Evolutionary conservation across 2,329 filamentous ascomycete genomes (phyloP).

Genomic region (Sclerotinia sclerotiorum): DNA sequence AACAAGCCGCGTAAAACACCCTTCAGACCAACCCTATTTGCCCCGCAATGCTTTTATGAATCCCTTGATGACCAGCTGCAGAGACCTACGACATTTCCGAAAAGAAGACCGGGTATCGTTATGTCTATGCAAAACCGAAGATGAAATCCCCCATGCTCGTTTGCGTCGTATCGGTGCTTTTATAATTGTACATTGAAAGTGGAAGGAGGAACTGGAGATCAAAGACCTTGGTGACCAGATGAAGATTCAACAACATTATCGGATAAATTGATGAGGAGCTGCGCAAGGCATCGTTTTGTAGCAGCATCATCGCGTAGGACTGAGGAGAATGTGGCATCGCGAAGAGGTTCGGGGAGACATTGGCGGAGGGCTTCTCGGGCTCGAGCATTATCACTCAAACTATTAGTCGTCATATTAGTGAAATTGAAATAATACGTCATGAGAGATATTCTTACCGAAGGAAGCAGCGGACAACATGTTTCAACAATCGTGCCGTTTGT

Average conservation of each 20-base stretch:
- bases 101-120: slow-evolving; percentile 41
- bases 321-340: slow-evolving; percentile 94
- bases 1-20: slow-evolving; percentile 29
- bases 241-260: slow-evolving; percentile 67
- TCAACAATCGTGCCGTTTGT: slow-evolving; percentile 90
- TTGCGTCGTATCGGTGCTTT: slow-evolving; percentile 32
- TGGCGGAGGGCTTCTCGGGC: slow-evolving; percentile 93
- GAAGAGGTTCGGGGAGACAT: slow-evolving; percentile 96
- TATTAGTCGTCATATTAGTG: slow-evolving; percentile 43
- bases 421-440: neutral
- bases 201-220: slow-evolving; percentile 25
- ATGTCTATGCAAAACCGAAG: slow-evolving; percentile 41
- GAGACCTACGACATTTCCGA: slow-evolving; percentile 32
- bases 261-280: slow-evolving; percentile 92
- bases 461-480: slow-evolving; percentile 97
- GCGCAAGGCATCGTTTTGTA: slow-evolving; percentile 95
- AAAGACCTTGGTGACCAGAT: slow-evolving; percentile 38
- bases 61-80: slow-evolving; percentile 34
- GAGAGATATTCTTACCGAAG: slow-evolving; percentile 64
- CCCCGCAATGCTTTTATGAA: slow-evolving; percentile 38
- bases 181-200: slow-evolving; percentile 39
- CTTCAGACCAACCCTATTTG: slow-evolving; percentile 30
- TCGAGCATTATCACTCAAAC: slow-evolving; percentile 91
- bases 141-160: slow-evolving; percentile 33
- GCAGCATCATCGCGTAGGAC: slow-evolving; percentile 96